These are phyloP conservation scores for Rhodomyrtus psidioides DNA, from an alignment of 441 rosid species.

Conservation along the genomic window DNA sequence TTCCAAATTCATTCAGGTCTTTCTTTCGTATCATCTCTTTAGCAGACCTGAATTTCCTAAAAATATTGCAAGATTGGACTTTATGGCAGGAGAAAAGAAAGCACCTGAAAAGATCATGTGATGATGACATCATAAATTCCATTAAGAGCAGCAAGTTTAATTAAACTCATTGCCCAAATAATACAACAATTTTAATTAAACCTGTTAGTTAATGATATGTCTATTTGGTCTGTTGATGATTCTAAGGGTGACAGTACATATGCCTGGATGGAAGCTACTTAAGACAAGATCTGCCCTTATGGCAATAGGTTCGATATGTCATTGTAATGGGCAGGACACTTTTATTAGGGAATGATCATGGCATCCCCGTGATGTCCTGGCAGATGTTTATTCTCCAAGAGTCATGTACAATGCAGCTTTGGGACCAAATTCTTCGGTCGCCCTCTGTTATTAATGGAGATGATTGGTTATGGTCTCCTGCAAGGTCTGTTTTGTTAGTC, in stretches of 20 bases:
- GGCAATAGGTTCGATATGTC: neutral
- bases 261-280: neutral
- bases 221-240: too few species aligned
- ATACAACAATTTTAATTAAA: too few species aligned
- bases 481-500: neutral
- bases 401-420: neutral
- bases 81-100: neutral
- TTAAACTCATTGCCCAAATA: neutral
- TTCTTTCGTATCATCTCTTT: neutral
- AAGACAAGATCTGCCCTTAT: neutral
- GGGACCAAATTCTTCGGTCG: neutral
- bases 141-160: neutral
- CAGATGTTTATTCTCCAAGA: too few species aligned
- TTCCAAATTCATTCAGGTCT: neutral
- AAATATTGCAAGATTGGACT: neutral
- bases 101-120: neutral
- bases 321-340: neutral
- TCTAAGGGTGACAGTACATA: neutral
- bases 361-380: too few species aligned
- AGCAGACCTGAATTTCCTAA: neutral
- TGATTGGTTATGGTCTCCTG: neutral
- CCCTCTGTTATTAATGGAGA: neutral
- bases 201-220: too few species aligned
- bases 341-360: too few species aligned
- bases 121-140: neutral